Base-by-base conservation (phyloP, 2,329 filamentous ascomycete species). In the Tympanopsis confertula region DNA sequence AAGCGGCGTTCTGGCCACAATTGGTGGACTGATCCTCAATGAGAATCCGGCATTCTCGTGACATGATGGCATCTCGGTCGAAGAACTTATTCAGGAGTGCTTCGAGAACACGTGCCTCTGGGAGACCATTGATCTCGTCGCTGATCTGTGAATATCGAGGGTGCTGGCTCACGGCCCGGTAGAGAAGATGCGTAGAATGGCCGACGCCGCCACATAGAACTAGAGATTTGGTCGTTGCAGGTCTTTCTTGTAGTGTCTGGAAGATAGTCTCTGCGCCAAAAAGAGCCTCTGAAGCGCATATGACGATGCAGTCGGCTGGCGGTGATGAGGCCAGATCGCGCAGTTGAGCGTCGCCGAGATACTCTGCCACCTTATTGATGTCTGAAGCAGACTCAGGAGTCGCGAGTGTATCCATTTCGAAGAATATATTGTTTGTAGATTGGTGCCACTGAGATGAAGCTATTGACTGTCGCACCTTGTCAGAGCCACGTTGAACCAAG, bases 1-100 rank as follows among this genome's bases (percentile, higher is more conserved):
- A 50, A 2, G 45, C 45, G 4, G 63, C 63, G 43, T 67, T 67
- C 12, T 55, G 54, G 13, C 63, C 63, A 42, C 63, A 66, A 40
- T 66, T 67, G 1, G 62, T 65, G 1, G 61, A 65, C n/a, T 52
- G 41, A 33, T 63, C 56, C 40, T 68, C 64, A 5, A 66, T 38
- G 3, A 66, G 45, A 15, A 66, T 49, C 5, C 38, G 45, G 14
- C 55, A 53, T 10, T 53, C 49, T 13, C 41, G 32, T 3, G 37
- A 41, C 10, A 39, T 46, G 14, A 59, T 45, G 12, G 41, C 45
- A 2, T 40, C 19, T 3, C 47, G 18, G 28, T 52, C 50, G 39
- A 51, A 58, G 41, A 46, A 55, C 5, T 36, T 47, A 5, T 52
- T 42, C 19, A 63, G 41, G 12, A 66, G 57, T 15, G 41, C 42